Base-by-base conservation (phyloP, 106 monocot genomes). In the Acanthochlamys bracteata region DNA sequence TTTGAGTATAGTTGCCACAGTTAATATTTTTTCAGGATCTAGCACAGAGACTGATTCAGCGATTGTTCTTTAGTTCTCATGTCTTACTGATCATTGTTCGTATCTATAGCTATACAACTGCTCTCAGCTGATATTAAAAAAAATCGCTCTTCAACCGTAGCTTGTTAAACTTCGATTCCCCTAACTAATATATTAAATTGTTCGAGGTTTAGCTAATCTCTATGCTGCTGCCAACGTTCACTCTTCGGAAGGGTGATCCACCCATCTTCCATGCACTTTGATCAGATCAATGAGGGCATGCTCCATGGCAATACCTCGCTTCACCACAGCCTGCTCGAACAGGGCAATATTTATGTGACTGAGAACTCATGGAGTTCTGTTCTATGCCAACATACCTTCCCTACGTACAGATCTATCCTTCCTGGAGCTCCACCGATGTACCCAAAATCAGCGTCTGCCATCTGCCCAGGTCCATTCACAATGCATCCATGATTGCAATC, bases 401-500 rank as follows among this genome's bases (percentile, higher is more conserved):
- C 98, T 11, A 99, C 92, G 71, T 99, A 99, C 47, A 99, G 92
- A 69, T 99, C 98, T 42, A 99, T 99, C 78, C 92, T 99, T 68
- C 98, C 98, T 10, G 98, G 98, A 60, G 89, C 85, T 51, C 98
- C 98, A 57, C 98, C 98, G 23, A 99, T 92, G 62, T 99, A 99
- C 15, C 98, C 98, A 56, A 99, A 99, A 76, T 99, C 92, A 16
- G 98, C 98, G 77, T 99, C 98, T 27, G 98, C 98, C 98, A 99
- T 99, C 69, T 99, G 92, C 41, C 98, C 98, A 0, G 98, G 98
- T 39, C 98, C 98, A 65, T 99, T 99, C 55, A 99, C 98, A 64
- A 99, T 99, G 62, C 98, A 99, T 64, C 98, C 98, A 99, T 99
- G 61, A 99, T 99, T 33, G 98, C 98, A 71, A 99, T 99, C 98